A percentile compares a stretch with the other conserved stretches of the same genome.
Conservation (phyloP, 1,139 yeast species). For the Yueomyces sp. region DNA sequence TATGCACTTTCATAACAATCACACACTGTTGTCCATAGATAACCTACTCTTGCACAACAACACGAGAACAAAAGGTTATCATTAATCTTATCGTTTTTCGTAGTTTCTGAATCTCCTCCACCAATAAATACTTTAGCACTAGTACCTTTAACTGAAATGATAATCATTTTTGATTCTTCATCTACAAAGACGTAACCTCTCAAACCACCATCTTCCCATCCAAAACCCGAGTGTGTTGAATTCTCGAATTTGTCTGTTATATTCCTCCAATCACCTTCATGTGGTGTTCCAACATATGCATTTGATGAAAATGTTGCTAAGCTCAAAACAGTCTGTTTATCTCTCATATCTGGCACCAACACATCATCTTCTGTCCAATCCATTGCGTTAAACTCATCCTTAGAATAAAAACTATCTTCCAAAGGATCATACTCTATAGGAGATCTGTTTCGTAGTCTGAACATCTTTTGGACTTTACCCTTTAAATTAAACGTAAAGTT, state of each 20-base stretch:
- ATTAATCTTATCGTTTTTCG: constrained; percentile 66
- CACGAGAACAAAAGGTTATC: constrained; percentile 87
- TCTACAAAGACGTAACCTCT: constrained; percentile 85
- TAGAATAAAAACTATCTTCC: constrained; percentile 50
- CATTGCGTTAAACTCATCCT: constrained; percentile 49
- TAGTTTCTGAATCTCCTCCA: constrained; percentile 68
- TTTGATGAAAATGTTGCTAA: constrained; percentile 82
- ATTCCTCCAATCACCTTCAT: constrained; percentile 80
- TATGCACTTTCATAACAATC: constrained; percentile 81
- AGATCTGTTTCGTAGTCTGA: constrained; percentile 42
- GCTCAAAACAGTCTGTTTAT: constrained; percentile 57
- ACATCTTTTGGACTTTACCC: constrained; percentile 20
- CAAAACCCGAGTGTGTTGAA: constrained; percentile 35
- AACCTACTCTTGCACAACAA: constrained; percentile 89
- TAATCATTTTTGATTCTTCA: constrained; percentile 49
- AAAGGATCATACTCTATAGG: constrained; percentile 35
- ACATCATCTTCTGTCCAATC: constrained; percentile 65
- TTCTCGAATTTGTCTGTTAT: constrained; percentile 49
- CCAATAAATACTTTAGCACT: constrained; percentile 54
- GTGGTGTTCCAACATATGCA: constrained; percentile 75
- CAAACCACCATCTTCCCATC: constrained; percentile 79
- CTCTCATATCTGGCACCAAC: constrained; percentile 59
- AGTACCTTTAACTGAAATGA: constrained; percentile 84
- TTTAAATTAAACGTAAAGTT: constrained; percentile 10
- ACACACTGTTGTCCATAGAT: constrained; percentile 91